Evolutionary conservation across 179 eudicot genomes (phyloP), one percentile per base, ranked within the genome.

Genomic region (Carnegiea gigantea): DNA sequence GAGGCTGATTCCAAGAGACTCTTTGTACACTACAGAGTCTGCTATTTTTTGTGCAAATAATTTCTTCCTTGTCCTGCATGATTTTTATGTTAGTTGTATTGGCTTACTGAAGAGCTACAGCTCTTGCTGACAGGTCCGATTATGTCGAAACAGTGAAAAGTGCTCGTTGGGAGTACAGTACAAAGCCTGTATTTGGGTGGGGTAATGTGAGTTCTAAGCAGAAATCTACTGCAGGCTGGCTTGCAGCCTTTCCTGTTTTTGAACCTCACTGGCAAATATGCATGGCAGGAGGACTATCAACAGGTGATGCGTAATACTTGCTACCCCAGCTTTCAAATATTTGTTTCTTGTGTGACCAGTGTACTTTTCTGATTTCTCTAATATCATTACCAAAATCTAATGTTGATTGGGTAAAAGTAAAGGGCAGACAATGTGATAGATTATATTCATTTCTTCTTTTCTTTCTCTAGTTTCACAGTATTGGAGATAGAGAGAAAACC

Each of bases 211-310:
- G 89, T 24, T 90, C 98, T 75, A 92, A 94, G 80, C 99, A 96
- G 87, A 94, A 94, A 83, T 84, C 99, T 17, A 96, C 99, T 65
- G 99, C 99, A 26, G 99, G 99, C 60, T 96, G 99, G 99, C 98
- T 94, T 86, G 99, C 99, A 70, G 98, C 97, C 73, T 96, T 95
- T 87, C 99, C 98, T 62, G 93, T 95, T 62, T 95, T 95, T 86
- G 99, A 95, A 86, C 99, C 99, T 84, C 99, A 95, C 87, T 95
- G 99, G 99, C 99, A 96, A 87, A 81, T 96, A 84, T 96, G 99
- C 91, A 91, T 96, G 98, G 99, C 93, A 49, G 95, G 93, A 51
- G 98, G 99, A 77, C 93, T 94, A 78, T 96, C 99, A 78, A 96
- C 99, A 90, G 99, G 99, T 87, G 85, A 82, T 75, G 67, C 38